A percentile compares a stretch with the other conserved stretches of the same genome.
Evolutionary conservation across 805 yeast species (phyloP).

Genomic region (Peterozyma xylosa): DNA sequence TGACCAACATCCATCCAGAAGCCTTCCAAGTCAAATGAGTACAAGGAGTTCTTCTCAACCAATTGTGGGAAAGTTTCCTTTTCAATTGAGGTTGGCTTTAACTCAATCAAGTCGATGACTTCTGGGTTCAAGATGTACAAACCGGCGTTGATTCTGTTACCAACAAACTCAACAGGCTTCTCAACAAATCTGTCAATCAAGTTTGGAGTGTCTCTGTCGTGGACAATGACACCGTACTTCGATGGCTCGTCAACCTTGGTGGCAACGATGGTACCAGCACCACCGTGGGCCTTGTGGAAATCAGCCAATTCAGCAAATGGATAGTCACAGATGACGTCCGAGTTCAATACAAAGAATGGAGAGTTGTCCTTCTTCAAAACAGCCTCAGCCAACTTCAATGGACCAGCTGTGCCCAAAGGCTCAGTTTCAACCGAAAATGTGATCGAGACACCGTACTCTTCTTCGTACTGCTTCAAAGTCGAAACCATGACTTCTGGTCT

Average conservation of each 20-base stretch:
- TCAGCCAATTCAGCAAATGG: constrained; percentile 89
- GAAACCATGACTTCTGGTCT: constrained; percentile 99
- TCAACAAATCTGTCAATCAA: constrained; percentile 98
- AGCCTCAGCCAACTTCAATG: constrained; percentile 92
- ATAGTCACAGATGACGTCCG: constrained; percentile 98
- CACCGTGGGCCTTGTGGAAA: constrained; percentile 95
- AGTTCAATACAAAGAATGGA: constrained; percentile 96
- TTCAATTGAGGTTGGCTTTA: constrained; percentile 98
- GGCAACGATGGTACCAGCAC: constrained; percentile 97
- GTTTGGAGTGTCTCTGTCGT: constrained; percentile 90
- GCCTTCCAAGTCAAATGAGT: constrained; percentile 96
- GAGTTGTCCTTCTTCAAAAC: constrained; percentile 89
- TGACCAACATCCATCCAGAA: constrained; percentile 99
- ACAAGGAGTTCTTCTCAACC: constrained; percentile 81
- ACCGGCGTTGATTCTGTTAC: constrained; percentile 99
- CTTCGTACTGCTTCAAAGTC: constrained; percentile 88
- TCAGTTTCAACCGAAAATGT: constrained; percentile 98
- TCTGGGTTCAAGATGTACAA: constrained; percentile 96
- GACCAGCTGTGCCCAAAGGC: constrained; percentile 99
- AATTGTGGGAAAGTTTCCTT: constrained; percentile 98
- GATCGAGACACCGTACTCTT: constrained; percentile 88
- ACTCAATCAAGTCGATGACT: constrained; percentile 91
- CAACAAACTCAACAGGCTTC: constrained; percentile 98
- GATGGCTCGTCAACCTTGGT: constrained; percentile 99
- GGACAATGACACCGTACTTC: constrained; percentile 98